phyloP scores from a whole-genome alignment of 306 rosid genomes.

The Geum urbanum region DNA sequence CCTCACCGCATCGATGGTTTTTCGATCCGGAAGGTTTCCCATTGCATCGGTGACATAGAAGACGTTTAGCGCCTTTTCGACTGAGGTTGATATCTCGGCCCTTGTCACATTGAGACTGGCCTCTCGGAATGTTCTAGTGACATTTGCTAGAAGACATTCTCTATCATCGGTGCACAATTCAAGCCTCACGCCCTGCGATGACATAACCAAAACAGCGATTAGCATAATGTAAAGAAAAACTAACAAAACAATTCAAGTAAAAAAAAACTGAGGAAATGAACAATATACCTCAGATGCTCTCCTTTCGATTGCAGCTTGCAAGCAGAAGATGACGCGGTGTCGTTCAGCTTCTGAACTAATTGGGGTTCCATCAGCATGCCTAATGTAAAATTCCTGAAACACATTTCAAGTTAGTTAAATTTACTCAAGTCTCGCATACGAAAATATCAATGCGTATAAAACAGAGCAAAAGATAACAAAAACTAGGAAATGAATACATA shows the following conservation, averaged over 20 bases:
- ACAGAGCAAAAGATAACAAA: not conserved
- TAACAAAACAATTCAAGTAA: not conserved
- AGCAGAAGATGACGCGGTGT: conserved; percentile 81
- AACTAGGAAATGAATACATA: conserved; percentile 22
- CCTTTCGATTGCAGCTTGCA: conserved; percentile 80
- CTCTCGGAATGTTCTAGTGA: conserved; percentile 85
- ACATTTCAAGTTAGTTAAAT: not conserved
- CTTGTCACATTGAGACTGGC: conserved; percentile 80
- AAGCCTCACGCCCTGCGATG: conserved; percentile 66
- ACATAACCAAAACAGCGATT: not conserved
- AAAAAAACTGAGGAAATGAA: not conserved
- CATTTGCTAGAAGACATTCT: conserved; percentile 71
- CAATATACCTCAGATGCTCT: conserved; percentile 73
- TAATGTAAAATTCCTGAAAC: conserved; percentile 79
- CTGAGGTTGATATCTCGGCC: conserved; percentile 71
- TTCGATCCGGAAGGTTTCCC: conserved; percentile 57
- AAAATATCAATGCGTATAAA: not conserved
- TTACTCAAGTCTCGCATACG: not conserved
- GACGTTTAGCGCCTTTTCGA: conserved; percentile 48
- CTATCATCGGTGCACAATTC: conserved; percentile 62
- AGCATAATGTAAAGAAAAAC: conserved; percentile 4
- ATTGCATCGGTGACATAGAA: conserved; percentile 77
- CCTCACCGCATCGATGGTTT: conserved; percentile 60
- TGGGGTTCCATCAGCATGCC: conserved; percentile 89
- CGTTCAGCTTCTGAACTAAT: conserved; percentile 90